Conservation (phyloP, 2,329 filamentous ascomycete species). For the Venturia nashicola region DNA sequence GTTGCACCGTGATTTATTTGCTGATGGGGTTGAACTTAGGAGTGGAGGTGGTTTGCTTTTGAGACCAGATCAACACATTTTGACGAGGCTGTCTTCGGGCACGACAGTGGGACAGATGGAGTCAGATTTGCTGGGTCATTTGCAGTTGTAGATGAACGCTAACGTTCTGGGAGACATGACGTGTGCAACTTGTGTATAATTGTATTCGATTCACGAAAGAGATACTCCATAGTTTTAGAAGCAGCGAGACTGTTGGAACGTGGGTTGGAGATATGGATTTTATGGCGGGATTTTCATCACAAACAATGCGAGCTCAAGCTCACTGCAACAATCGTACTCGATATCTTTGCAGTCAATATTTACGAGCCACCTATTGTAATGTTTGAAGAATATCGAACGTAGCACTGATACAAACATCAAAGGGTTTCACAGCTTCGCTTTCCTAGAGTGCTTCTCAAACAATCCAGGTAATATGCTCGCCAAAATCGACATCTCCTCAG, state of each 20-base stretch:
- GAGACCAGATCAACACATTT: constrained; percentile 29
- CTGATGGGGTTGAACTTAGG: constrained; percentile 14
- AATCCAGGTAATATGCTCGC: constrained; percentile 4
- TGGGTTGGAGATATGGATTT: neutral
- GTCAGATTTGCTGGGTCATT: neutral
- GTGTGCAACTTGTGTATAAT: neutral
- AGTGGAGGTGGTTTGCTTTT: constrained; percentile 20
- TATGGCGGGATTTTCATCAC: neutral
- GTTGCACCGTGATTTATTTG: constrained; percentile 14
- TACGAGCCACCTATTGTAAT: no score
- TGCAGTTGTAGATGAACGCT: neutral
- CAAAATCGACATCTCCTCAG: constrained; percentile 9
- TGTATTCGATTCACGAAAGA: neutral
- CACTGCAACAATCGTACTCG: neutral
- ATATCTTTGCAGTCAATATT: no score
- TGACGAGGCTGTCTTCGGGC: constrained; percentile 9
- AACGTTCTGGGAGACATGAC: neutral
- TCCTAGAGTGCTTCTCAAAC: neutral
- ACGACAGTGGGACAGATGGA: neutral
- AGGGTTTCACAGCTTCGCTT: neutral
- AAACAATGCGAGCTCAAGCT: neutral
- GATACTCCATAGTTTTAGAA: neutral
- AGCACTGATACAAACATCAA: neutral
- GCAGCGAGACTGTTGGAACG: neutral
- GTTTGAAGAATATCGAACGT: no score